These are phyloP conservation scores for Fusarium camptoceras DNA, from an alignment of 2,329 filamentous ascomycete genomes.

Conservation along the genomic window DNA sequence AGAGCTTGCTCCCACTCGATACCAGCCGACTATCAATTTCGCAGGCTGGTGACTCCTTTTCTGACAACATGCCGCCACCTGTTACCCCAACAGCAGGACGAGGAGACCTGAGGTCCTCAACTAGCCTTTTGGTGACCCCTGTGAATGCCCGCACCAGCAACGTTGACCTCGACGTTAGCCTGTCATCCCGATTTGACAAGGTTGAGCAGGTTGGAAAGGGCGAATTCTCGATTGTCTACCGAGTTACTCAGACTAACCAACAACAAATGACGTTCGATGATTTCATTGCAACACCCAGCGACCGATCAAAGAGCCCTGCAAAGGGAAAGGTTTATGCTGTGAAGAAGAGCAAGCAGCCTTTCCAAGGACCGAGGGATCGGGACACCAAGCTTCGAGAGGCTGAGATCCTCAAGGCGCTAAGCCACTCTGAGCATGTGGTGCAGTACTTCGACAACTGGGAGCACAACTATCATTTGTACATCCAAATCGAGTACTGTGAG, in stretches of 20 bases:
- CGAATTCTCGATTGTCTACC: constrained; percentile 94
- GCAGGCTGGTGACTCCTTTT: constrained; percentile 59
- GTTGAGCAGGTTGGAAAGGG: constrained; percentile 86
- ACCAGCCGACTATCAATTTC: constrained; percentile 87
- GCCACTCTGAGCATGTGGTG: constrained; percentile 85
- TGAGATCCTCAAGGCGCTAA: constrained; percentile 78
- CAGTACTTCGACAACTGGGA: constrained; percentile 91
- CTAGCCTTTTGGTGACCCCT: constrained; percentile 71
- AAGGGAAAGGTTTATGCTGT: constrained; percentile 82
- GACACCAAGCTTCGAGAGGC: constrained; percentile 87
- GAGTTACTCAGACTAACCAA: constrained; percentile 66
- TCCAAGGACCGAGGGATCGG: constrained; percentile 82
- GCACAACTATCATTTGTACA: constrained; percentile 85
- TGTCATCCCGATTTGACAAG: constrained; percentile 82
- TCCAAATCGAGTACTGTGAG: constrained; percentile 97
- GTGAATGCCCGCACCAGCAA: constrained; percentile 76
- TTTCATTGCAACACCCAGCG: constrained; percentile 59
- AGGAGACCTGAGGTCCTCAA: constrained; percentile 63
- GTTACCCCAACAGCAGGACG: constrained; percentile 82
- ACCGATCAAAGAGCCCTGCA: constrained; percentile 63
- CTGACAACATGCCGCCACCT: constrained; percentile 63
- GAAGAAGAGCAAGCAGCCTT: constrained; percentile 89
- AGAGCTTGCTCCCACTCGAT: constrained; percentile 79
- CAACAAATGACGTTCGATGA: constrained; percentile 51
- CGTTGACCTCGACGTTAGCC: constrained; percentile 76